A percentile compares a stretch with the other conserved stretches of the same genome.
Evolutionary conservation across 208 protist species (phyloP).

Genomic region (Acanthamoeba castellanii): DNA sequence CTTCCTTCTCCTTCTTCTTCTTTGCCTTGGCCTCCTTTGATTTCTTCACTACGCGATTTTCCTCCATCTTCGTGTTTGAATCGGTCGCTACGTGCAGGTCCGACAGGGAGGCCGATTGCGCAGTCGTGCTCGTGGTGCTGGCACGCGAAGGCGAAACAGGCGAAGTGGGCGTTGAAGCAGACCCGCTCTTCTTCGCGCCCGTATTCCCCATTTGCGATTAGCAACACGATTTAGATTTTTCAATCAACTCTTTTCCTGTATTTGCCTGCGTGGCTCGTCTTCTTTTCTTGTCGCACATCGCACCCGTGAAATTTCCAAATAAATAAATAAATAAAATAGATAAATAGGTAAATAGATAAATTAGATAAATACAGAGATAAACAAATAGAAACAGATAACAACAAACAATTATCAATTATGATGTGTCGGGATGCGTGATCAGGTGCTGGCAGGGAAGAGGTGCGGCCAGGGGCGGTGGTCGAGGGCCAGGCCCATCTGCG

Average conservation of each 20-base stretch:
- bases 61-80: background rate
- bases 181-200: background rate
- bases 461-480: background rate
- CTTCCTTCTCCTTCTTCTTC: background rate
- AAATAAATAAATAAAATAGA: no score
- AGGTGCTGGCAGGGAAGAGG: background rate
- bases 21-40: background rate
- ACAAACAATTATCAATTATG: no score
- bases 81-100: background rate
- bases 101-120: background rate
- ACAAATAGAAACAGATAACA: no score
- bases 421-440: no score
- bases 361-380: no score
- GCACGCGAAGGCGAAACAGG: background rate
- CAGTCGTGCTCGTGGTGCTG: background rate
- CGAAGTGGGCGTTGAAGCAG: background rate
- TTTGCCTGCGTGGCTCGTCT: background rate
- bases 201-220: constrained; percentile 6
- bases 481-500: background rate
- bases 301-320: no score
- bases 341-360: no score
- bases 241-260: background rate
- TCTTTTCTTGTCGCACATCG: no score
- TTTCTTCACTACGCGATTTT: background rate
- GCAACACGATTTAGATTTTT: background rate